Percentiles rank a stretch among this genome's conserved stretches.
Evolutionary conservation across 106 monocot species (phyloP).

Genomic region (Gastrodia elata): DNA sequence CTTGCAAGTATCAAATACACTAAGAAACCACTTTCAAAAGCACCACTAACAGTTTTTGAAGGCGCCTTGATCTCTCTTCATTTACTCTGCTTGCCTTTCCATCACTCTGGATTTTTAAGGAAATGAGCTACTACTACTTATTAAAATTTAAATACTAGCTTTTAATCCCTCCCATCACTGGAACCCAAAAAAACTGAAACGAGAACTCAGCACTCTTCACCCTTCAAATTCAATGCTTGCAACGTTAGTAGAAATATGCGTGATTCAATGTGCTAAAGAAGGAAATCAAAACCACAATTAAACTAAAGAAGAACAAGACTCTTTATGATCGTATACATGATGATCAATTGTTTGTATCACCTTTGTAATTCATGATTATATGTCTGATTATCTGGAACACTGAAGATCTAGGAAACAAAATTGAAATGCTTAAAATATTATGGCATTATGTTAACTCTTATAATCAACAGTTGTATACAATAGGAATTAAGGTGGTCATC

Average conservation of each 20-base stretch:
- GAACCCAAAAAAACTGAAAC: not conserved
- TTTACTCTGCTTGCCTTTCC: not conserved
- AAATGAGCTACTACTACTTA: not conserved
- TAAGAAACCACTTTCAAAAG: not conserved
- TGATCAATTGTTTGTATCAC: not conserved
- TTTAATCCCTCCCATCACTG: not conserved
- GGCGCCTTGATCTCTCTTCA: not conserved
- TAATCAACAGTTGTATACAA: not conserved
- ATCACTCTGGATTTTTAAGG: not conserved
- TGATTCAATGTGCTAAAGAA: not conserved
- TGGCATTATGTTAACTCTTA: not conserved
- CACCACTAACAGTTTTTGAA: not conserved
- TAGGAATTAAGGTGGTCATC: not conserved
- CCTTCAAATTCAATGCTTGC: not conserved
- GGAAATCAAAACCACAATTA: not conserved
- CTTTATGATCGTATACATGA: not conserved
- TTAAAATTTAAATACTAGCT: not conserved
- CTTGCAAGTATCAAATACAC: not conserved
- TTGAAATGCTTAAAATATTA: not conserved
- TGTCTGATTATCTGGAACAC: too few relatives aligned
- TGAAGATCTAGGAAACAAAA: too few relatives aligned
- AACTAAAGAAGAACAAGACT: not conserved
- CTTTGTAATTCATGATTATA: not conserved
- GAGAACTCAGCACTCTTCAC: not conserved
- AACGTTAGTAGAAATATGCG: not conserved